Base-by-base conservation (phyloP, 768 basidiomycete species). In the Pholiota molesta region DNA sequence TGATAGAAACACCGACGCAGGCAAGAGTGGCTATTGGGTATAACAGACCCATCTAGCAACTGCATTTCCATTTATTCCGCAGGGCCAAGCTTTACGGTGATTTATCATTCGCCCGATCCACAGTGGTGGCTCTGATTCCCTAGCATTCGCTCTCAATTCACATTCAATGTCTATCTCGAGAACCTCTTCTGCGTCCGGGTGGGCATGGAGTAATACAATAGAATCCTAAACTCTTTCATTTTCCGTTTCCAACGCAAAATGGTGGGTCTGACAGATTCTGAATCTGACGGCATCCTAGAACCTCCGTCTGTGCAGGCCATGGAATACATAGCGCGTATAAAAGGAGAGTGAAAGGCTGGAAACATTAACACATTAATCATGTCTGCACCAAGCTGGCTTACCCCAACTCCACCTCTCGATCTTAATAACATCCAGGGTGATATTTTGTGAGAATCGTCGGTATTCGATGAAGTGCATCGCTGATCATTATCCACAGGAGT, bases 341-440 rank as follows among this genome's bases (percentile, higher is more conserved):
- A 47, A 44, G 7, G 28, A 31, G 42, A 10, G 14, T 16, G 4
- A 23, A 14, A 29, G 29, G 42, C 21, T 10, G 47, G 19, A 45
- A 31, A n/a, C 31, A 37, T 10, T 19, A 35, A n/a, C 31, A 39
- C 19, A 62, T 31, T 35, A 23, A 63, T 60, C 44, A 59, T 57
- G 44, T 8, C 58, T 51, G 57, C 63, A 44, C 33, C 61, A 33
- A 26, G n/a, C n/a, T n/a, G n/a, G n/a, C n/a, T n/a, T n/a, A n/a
- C 26, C 4, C 62, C 66, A 47, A 26, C 64, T 28, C 37, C 65
- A 23, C 16, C 58, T 9, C 71, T 80, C 55, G 66, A 81, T 60
- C 75, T 81, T 40, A 66, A 72, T 35, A 79, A 83, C 63, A 79
- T 83, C 61, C 81, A 83, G 66, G 80, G 81, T 11, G 81, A 83